Base-by-base conservation (phyloP, 306 rosid species). In the Casuarina glauca region DNA sequence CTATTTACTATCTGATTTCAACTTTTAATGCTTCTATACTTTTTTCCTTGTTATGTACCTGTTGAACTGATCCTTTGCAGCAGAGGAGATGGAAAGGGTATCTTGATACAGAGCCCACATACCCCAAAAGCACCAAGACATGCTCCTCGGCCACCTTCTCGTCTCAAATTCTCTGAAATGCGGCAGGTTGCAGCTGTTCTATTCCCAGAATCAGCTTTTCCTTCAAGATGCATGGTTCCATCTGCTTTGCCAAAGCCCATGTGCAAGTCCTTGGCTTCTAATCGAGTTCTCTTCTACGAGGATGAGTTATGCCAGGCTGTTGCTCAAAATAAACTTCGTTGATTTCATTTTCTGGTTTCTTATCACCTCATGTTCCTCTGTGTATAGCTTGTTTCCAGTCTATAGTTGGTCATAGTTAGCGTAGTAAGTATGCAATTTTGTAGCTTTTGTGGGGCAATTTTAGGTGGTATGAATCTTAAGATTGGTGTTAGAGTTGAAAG, bases 261-360 rank as follows among this genome's bases (percentile, higher is more conserved):
- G 4, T 92, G 90, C 91, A 94, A 92, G 80, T 86, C 97, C 42
- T 75, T 94, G 94, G 96, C 96, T 74, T 91, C 98, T 9, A 91
- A 88, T 83, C 84, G 97, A 79, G 97, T 90, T 81, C 84, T 95
- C 51, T 95, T 95, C 84, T 93, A 87, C n/a, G 99, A 93, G 87
- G 99, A 95, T 36, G 98, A 95, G 75, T 83, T 92, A 60, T 95
- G 98, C 74, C 90, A 95, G 81, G 98, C 98, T 57, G 98, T 95
- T 78, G 96, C 97, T 76, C 98, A 95, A 85, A 95, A 95, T 75
- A 95, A 91, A 72, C 98, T 92, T 79, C 93, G 82, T 73, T 92
- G 86, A 91, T 19, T 75, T 62, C 73, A 36, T 79, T 71, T 75
- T 69, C 45, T 62, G 35, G 48, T 67, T 48, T 53, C 55, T 32